Evolutionary conservation across 2,329 filamentous ascomycete species (phyloP), one percentile per base, ranked within the genome.

Genomic region (Hyphodiscus sp.): DNA sequence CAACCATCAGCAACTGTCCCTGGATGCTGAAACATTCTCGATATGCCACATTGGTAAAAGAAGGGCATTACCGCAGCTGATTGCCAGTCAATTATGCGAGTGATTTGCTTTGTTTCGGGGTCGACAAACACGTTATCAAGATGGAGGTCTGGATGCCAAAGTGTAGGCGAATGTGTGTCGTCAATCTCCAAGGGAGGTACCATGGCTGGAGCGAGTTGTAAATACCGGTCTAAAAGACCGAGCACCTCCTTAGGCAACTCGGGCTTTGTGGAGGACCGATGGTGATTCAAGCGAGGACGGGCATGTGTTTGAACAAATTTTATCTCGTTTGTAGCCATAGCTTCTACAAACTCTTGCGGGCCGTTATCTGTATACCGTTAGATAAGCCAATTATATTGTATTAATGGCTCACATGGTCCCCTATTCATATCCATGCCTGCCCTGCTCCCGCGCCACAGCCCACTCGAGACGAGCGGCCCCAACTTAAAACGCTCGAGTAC

Each of bases 111-210:
- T 13, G 51, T 33, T 51, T 33, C 26, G 45, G 33, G 38, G 44
- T 41, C 48, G 47, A 49, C 54, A 23, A 61, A 65, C 47, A 63
- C 50, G 29, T 65, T 54, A 19, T 54, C 47, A 23, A 61, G 58
- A 51, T 60, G 61, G 30, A 65, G 59, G 51, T 65, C 59, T 11
- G 58, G 58, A 50, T 63, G 61, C 41, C 57, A 61, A n/a, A 51
- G 53, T 58, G 52, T 59, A 6, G 50, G 55, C 38, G 53, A 57
- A 49, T 59, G 52, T 29, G 43, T 54, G 48, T 59, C 53, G n/a
- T 53, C 52, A 6, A 44, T 23, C 41, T 9, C 18, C 19, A 8
- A 13, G 6, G 54, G 52, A 47, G 58, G 54, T 20, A 57, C 51
- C 51, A 58, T 56, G 19, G 58, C 54, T 52, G 52, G 53, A 57